These are phyloP conservation scores for Obelidium mucronatum DNA, from an alignment of 192 early-diverging fungal species.

Conservation along the genomic window DNA sequence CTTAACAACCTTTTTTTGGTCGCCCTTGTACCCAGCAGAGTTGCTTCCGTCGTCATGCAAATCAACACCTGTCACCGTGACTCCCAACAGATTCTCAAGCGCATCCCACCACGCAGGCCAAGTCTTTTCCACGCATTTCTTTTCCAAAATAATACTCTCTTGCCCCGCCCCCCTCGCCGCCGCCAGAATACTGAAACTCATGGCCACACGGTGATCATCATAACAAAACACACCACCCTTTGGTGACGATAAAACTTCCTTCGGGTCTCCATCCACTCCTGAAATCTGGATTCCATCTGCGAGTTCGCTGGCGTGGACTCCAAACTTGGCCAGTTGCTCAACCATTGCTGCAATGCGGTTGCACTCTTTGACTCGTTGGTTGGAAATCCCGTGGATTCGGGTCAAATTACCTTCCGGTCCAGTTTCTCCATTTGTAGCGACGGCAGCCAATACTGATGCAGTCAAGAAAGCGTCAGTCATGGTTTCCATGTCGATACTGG, in stretches of 20 bases:
- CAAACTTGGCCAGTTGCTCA: conserved; percentile 90
- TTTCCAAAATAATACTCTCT: conserved; percentile 73
- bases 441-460: conserved; percentile 89
- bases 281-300: conserved; percentile 92
- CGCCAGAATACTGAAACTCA: conserved; percentile 91
- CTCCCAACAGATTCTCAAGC: conserved; percentile 80
- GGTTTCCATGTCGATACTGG: conserved; percentile 93
- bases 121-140: conserved; percentile 98
- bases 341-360: conserved; percentile 97
- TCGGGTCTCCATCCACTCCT: conserved; percentile 52
- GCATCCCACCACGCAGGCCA: conserved; percentile 99
- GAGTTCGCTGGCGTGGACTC: conserved; percentile 79
- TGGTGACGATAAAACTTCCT: conserved; percentile 59
- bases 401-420: conserved; percentile 66
- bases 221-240: conserved; percentile 86
- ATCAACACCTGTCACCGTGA: conserved; percentile 61
- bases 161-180: conserved; percentile 60
- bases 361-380: conserved; percentile 98
- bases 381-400: conserved; percentile 92
- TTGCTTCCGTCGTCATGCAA: conserved; percentile 34
- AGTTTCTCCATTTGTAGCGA: conserved; percentile 58
- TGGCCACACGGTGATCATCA: conserved; percentile 98
- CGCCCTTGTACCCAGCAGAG: conserved; percentile 25
- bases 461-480: conserved; percentile 99
- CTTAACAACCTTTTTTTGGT: conserved; percentile 12